Percentiles rank a stretch among this genome's conserved stretches.
Conservation (phyloP, 441 rosid genomes). For the Macaranga tanarius region DNA sequence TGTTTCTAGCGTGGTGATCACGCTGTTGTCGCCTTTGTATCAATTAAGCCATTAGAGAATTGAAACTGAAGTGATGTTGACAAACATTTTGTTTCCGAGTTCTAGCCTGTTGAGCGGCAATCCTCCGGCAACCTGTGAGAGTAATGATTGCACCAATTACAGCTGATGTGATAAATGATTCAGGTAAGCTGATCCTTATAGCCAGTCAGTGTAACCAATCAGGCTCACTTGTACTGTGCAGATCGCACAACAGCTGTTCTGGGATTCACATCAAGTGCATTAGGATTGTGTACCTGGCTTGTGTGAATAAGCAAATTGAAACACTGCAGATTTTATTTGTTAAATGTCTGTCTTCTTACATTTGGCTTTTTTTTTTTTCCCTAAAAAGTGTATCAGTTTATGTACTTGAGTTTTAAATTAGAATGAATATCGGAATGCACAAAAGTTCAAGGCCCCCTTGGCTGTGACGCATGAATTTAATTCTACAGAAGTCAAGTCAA, state of each 20-base stretch:
- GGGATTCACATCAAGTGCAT: neutral
- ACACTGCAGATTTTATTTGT: neutral
- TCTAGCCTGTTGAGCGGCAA: neutral
- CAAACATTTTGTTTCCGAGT: neutral
- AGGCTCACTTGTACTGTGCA: neutral
- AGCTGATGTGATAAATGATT: neutral
- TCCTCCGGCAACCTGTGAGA: neutral
- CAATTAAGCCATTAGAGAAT: conserved; percentile 2
- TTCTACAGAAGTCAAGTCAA: neutral
- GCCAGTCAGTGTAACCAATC: too few species aligned
- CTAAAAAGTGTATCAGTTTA: too few species aligned
- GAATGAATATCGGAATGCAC: too few species aligned
- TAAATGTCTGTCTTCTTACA: too few species aligned
- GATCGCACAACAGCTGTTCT: neutral
- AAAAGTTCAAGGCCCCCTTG: too few species aligned
- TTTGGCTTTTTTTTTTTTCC: too few species aligned
- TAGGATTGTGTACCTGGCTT: neutral
- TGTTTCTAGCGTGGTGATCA: neutral
- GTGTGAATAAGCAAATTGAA: neutral
- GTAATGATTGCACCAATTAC: neutral
- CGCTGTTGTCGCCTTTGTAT: conserved; percentile 8
- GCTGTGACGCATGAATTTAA: too few species aligned
- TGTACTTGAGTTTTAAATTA: too few species aligned
- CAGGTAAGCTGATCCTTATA: too few species aligned
- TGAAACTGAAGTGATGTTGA: neutral